Base-by-base conservation (phyloP, 164 flowering plant genomes). In the Macadamia integrifolia region DNA sequence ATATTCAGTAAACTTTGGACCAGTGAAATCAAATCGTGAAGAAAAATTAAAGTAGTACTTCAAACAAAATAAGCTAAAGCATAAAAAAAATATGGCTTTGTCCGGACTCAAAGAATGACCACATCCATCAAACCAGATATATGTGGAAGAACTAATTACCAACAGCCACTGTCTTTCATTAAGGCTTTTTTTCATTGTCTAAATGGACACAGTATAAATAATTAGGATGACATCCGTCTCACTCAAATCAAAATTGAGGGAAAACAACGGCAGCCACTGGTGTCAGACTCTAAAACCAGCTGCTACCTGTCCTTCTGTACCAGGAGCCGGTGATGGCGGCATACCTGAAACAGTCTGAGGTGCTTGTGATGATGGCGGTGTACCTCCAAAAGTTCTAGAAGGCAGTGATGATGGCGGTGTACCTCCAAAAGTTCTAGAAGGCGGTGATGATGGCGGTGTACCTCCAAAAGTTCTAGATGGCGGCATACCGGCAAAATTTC, bases 221-320 rank as follows among this genome's bases (percentile, higher is more conserved):
- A 52, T 53, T 32, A 48, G 31, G 12, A 15, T 31, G 14, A n/a
- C 8, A 18, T 31, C 32, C 6, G 9, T 15, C 12, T n/a, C 32
- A 30, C 49, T 52, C 13, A 61, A 53, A 61, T 50, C 65, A 68
- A 52, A 68, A 68, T 35, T 68, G 35, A 35, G 58, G 56, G 52
- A 48, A 60, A 35, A 28, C 9, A 65, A 68, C 49, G 30, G 29
- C 48, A 35, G 60, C 5, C 1, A 65, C 31, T 65, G 14, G 58
- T 9, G 35, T 40, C 52, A 64, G 29, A 46, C 31, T 60, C 59
- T 49, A 53, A 42, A 67, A 32, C 62, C 50, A 31, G 56, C 56
- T 10, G 73, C 49, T 65, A 61, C 77, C 65, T 67, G 75, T 61
- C 71, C 71, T 52, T 35, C 40, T 35, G 52, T 58, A 66, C 30